Evolutionary conservation across 495 filamentous ascomycete species (phyloP).

Genomic region (Penicillium pancosmium): DNA sequence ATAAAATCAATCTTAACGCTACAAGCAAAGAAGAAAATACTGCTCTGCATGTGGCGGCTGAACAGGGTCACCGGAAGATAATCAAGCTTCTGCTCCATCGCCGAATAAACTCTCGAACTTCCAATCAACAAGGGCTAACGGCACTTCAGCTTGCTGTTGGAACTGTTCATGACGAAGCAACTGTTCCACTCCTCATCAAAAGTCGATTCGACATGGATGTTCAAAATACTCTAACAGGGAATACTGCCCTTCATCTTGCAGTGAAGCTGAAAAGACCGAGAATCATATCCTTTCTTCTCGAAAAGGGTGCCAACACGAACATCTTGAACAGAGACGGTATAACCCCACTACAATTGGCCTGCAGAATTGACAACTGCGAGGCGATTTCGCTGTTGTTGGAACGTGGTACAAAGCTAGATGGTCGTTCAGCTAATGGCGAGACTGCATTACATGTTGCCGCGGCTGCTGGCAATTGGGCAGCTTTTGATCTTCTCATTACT

Average conservation of each 20-base stretch:
- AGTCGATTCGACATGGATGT: conserved; percentile 27
- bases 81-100: conserved; percentile 30
- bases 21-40: conserved; percentile 26
- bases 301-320: conserved; percentile 30
- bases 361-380: conserved; percentile 35
- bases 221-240: conserved; percentile 30
- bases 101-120: conserved; percentile 21
- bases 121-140: conserved; percentile 19
- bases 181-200: conserved; percentile 33
- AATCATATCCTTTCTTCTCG: conserved; percentile 34
- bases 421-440: conserved; percentile 20
- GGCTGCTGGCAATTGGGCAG: conserved; percentile 29
- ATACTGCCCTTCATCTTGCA: conserved; percentile 40
- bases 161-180: conserved; percentile 33
- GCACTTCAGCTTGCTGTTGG: conserved; percentile 35
- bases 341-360: conserved; percentile 37
- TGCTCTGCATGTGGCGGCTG: conserved; percentile 33
- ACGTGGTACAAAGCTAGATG: conserved; percentile 27
- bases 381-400: conserved; percentile 33
- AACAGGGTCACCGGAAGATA: conserved; percentile 30
- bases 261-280: conserved; percentile 28
- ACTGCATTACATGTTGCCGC: conserved; percentile 38
- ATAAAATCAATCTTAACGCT: conserved; percentile 30
- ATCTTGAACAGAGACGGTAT: conserved; percentile 28
- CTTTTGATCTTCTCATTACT: conserved; percentile 35